A percentile compares a stretch with the other conserved stretches of the same genome.
These are phyloP conservation scores for Ceratonia siliqua DNA, from an alignment of 306 rosid genomes.

Conservation along the genomic window DNA sequence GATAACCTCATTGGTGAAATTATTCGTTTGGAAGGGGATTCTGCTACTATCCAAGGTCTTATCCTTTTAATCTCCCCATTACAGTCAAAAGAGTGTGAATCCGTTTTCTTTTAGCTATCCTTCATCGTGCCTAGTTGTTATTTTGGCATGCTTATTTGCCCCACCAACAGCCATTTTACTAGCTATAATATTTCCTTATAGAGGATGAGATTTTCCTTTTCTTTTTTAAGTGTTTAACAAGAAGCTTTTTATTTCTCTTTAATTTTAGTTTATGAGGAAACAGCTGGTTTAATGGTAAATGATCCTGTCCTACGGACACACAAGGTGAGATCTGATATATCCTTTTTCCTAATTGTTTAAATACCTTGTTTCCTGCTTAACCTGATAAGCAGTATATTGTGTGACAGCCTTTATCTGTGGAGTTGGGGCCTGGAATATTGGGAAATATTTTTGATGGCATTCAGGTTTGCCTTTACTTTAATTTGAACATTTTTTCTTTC, in stretches of 20 bases:
- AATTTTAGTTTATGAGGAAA: constrained; percentile 74
- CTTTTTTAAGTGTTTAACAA: background rate
- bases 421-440: constrained; percentile 82
- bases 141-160: background rate
- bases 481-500: background rate
- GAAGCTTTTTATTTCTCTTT: background rate
- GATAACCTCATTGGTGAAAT: constrained; percentile 81
- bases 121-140: background rate
- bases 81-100: background rate
- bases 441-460: constrained; percentile 85
- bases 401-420: constrained; percentile 76
- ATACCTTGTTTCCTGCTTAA: background rate
- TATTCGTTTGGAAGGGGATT: constrained; percentile 78
- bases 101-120: background rate
- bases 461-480: constrained; percentile 53
- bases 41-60: constrained; percentile 82
- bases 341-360: background rate
- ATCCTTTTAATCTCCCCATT: background rate
- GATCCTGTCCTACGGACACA: constrained; percentile 82
- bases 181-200: background rate
- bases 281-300: constrained; percentile 78
- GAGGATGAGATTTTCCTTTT: background rate
- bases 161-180: background rate
- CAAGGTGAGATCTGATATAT: constrained; percentile 46
- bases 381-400: constrained; percentile 21